Percentiles rank a stretch among this genome's conserved stretches.
These are phyloP conservation scores for Wickerhamiella azyma DNA, from an alignment of 805 yeast genomes.

Conservation along the genomic window DNA sequence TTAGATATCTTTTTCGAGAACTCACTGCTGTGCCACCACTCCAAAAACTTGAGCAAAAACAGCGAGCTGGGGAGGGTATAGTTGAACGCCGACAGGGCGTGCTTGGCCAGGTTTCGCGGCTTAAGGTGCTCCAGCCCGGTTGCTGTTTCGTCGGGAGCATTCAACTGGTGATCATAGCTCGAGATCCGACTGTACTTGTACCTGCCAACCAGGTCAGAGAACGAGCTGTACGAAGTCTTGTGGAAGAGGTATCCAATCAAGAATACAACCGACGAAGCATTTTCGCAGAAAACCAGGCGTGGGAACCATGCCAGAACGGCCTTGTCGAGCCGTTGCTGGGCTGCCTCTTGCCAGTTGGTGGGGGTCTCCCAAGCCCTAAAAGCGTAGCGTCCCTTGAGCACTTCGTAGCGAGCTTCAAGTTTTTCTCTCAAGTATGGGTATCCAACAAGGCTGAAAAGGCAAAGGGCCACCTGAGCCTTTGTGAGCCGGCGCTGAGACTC, in stretches of 20 bases:
- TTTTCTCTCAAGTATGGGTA: conserved; percentile 59
- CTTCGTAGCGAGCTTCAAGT: conserved; percentile 48
- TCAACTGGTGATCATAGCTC: conserved; percentile 17
- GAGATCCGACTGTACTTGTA: conserved; percentile 53
- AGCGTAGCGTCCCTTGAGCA: conserved; percentile 44
- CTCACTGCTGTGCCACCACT: conserved; percentile 84
- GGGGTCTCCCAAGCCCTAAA: conserved; percentile 28
- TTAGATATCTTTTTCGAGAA: conserved; percentile 31
- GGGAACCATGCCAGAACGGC: conserved; percentile 54
- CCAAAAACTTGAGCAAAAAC: conserved; percentile 67
- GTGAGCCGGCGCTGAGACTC: conserved; percentile 43
- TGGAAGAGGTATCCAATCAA: conserved; percentile 59
- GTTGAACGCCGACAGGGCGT: conserved; percentile 11
- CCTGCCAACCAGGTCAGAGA: conserved; percentile 46
- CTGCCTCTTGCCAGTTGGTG: neutral
- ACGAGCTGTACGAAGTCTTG: conserved; percentile 43
- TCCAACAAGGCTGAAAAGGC: conserved; percentile 43
- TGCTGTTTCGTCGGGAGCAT: conserved; percentile 8
- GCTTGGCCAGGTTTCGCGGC: conserved; percentile 1
- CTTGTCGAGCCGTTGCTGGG: conserved; percentile 4
- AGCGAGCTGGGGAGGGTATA: conserved; percentile 67
- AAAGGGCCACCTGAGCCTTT: conserved; percentile 36
- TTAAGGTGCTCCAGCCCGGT: neutral
- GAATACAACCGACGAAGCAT: conserved; percentile 39
- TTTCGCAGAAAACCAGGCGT: conserved; percentile 32